Conservation (phyloP, 306 rosid genomes). For the Malus fusca region DNA sequence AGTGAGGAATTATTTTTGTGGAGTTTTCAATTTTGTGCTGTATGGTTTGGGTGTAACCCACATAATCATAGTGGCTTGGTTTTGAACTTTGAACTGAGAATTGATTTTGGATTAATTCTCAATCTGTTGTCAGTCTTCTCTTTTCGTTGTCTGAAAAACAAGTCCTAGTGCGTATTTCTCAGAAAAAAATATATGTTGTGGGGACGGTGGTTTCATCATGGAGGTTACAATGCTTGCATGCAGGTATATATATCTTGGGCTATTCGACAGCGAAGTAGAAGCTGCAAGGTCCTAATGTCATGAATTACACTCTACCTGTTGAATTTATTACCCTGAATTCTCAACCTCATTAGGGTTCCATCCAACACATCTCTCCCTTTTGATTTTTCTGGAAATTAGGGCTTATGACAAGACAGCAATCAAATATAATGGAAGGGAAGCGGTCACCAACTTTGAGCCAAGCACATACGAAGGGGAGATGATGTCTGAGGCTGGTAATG, state of each 20-base stretch:
- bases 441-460: slow-evolving; percentile 90
- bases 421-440: slow-evolving; percentile 96
- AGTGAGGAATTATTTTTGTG: slow-evolving; percentile 62
- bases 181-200: slow-evolving; percentile 33
- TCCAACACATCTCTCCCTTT: slow-evolving; percentile 72
- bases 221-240: slow-evolving; percentile 91
- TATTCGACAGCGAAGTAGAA: slow-evolving; percentile 99
- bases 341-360: slow-evolving; percentile 64
- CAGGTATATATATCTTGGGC: slow-evolving; percentile 99
- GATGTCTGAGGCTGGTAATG: slow-evolving; percentile 39
- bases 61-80: slow-evolving; percentile 22
- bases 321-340: slow-evolving; percentile 67
- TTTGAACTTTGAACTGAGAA: slow-evolving; percentile 15
- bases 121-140: slow-evolving; percentile 24
- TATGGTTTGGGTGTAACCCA: slow-evolving; percentile 16
- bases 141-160: slow-evolving; percentile 49
- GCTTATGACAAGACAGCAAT: slow-evolving; percentile 98
- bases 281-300: slow-evolving; percentile 99
- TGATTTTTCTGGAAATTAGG: slow-evolving; percentile 85
- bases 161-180: slow-evolving; percentile 58
- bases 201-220: slow-evolving; percentile 73
- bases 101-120: slow-evolving; percentile 34
- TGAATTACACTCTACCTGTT: slow-evolving; percentile 76
- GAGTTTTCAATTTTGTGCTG: slow-evolving; percentile 11
- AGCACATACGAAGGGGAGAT: slow-evolving; percentile 68